Evolutionary conservation across 768 basidiomycete genomes (phyloP).

Genomic region (Cystofilobasidium bisporidii): DNA sequence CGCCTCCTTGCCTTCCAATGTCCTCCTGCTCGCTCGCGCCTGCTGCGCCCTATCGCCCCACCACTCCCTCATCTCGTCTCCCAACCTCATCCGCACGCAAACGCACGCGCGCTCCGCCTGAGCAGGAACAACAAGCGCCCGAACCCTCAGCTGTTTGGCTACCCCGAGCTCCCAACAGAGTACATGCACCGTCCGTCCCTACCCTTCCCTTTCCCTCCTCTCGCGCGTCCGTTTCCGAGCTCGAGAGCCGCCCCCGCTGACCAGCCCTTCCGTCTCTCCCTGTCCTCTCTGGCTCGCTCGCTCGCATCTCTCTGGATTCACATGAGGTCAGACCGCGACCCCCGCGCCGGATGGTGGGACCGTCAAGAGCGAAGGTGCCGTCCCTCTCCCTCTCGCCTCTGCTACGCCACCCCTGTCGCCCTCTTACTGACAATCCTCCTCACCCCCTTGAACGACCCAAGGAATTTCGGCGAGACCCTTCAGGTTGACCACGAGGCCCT

Average conservation of each 20-base stretch:
- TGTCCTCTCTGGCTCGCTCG: too few relatives aligned
- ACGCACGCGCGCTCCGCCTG: not conserved
- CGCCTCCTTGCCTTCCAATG: too few relatives aligned
- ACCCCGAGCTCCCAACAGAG: constrained; percentile 20
- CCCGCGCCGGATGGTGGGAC: constrained; percentile 18
- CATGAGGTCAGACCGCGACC: constrained; percentile 23
- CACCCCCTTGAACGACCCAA: too few relatives aligned
- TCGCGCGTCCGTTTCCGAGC: too few relatives aligned
- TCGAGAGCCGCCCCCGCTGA: not conserved
- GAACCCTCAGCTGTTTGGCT: constrained; percentile 27
- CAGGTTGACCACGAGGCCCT: constrained; percentile 10
- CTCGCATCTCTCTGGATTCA: too few relatives aligned
- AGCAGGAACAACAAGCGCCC: not conserved
- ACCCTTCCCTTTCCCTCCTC: not conserved
- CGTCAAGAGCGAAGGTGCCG: constrained; percentile 2
- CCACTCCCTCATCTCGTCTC: too few relatives aligned
- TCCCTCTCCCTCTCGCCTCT: not conserved
- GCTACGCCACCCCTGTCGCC: too few relatives aligned
- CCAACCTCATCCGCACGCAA: too few relatives aligned
- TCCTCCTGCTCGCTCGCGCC: too few relatives aligned
- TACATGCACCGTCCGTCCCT: constrained; percentile 18
- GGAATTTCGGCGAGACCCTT: constrained; percentile 24
- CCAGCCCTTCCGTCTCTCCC: not conserved
- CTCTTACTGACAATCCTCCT: too few relatives aligned
- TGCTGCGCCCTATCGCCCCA: too few relatives aligned